Evolutionary conservation across 805 yeast species (phyloP), one percentile per base, ranked within the genome.

Genomic region (Candida ovalis): DNA sequence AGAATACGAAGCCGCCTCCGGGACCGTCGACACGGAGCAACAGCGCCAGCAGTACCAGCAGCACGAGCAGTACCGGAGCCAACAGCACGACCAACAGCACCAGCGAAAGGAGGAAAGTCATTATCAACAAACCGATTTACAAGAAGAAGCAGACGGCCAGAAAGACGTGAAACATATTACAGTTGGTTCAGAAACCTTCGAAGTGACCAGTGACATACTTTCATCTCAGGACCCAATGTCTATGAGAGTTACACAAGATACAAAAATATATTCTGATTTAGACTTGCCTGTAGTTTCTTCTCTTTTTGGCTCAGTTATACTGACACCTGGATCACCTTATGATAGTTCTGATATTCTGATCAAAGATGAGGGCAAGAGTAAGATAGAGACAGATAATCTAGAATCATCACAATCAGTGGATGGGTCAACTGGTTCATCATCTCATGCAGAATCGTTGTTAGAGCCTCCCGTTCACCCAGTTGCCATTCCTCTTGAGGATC

Each of bases 171-270:
- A 47, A 37, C 48, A 51, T 30, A 48, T 56, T 28, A 37, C 37
- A 19, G 45, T 56, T 21, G 57, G 57, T 9, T 47, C 54, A 3
- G 57, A 52, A 27, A 42, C 49, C 13, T 56, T 52, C 32, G 59
- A 56, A 41, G 52, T 56, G 17, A 56, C 59, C 3, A 56, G 59
- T 44, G 59, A 56, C 38, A 53, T 56, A 17, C 41, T 56, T 17
- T 56, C 59, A 2, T 48, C 57, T 24, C 53, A 50, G 33, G 59
- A 53, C 42, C 57, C 57, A 21, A 53, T 47, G 23, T 56, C 59
- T 2, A 18, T 53, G n/a, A 41, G 59, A 42, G 30, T 48, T 36
- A 35, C 38, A 4, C 22, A 35, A 35, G 22, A 18, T 17, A n/a
- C 22, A 4, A 35, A 35, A 17, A 35, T 35, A 5, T 17, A n/a